Percentiles rank a stretch among this genome's conserved stretches.
phyloP scores from a whole-genome alignment of 1,284 basidiomycete species.

The Omphalotus olearius region DNA sequence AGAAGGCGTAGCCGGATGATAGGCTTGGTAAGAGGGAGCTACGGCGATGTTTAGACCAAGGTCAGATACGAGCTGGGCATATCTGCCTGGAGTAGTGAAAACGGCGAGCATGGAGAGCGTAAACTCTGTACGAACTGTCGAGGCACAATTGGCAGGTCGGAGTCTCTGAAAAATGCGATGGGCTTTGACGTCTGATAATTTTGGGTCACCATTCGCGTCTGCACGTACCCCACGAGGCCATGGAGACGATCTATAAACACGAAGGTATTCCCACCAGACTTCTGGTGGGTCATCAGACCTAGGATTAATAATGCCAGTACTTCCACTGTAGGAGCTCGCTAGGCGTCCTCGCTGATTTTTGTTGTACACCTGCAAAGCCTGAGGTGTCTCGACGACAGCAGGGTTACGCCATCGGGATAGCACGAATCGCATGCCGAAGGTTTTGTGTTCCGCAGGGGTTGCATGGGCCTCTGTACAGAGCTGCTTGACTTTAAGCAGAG shows the following conservation, averaged over 20 bases:
- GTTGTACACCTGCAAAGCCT: neutral
- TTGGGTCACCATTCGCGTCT: constrained; percentile 30
- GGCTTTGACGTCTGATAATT: constrained; percentile 36
- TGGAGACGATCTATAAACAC: constrained; percentile 31
- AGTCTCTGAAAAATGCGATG: constrained; percentile 39
- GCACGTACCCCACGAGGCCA: constrained; percentile 43
- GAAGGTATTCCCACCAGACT: constrained; percentile 38
- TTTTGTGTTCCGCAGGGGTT: neutral
- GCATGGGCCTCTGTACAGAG: constrained; percentile 10
- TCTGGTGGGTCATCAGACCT: constrained; percentile 19
- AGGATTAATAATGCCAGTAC: neutral
- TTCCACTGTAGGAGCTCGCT: too few species aligned
- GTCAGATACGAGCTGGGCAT: constrained; percentile 8
- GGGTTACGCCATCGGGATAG: constrained; percentile 10
- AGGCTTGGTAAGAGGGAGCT: neutral
- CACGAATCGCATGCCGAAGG: constrained; percentile 7
- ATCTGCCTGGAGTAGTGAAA: constrained; percentile 29
- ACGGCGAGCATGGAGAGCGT: constrained; percentile 32
- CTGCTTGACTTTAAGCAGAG: neutral
- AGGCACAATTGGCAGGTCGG: constrained; percentile 28
- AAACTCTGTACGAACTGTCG: constrained; percentile 30
- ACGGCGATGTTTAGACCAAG: neutral
- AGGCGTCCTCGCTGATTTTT: too few species aligned
- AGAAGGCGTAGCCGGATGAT: neutral
- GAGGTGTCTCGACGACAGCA: neutral